Percentiles rank a stretch among this genome's conserved stretches.
phyloP scores from a whole-genome alignment of 78 protist species.

The Bigelowiella natans region DNA sequence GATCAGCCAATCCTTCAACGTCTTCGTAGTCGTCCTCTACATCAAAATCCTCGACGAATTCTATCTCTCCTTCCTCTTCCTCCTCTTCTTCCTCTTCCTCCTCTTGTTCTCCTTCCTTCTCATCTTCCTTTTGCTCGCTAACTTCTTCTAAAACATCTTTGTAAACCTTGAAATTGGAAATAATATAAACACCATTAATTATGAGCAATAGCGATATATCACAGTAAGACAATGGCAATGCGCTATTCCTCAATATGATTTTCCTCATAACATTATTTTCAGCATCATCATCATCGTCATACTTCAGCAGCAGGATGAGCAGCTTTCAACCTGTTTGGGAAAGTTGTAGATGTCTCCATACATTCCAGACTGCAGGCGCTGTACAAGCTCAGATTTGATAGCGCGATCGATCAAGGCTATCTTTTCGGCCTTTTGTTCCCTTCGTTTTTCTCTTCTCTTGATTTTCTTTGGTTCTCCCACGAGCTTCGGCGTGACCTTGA shows the following conservation, averaged over 20 bases:
- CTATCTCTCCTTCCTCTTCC: not conserved
- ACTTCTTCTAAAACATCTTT: not conserved
- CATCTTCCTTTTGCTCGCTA: not conserved
- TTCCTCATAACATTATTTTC: no score
- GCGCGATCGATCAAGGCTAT: constrained; percentile 70
- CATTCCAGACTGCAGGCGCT: constrained; percentile 54
- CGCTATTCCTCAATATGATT: no score
- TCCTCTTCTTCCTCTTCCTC: not conserved
- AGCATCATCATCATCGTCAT: no score
- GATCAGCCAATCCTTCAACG: not conserved
- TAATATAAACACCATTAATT: no score
- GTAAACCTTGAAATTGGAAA: not conserved
- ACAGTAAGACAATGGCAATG: no score
- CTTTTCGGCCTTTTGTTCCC: constrained; percentile 54
- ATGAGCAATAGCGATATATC: no score
- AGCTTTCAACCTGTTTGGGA: not conserved
- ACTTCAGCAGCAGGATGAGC: no score
- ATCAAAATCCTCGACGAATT: not conserved
- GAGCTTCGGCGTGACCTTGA: constrained; percentile 48
- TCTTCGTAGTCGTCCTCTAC: not conserved
- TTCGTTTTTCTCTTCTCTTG: constrained; percentile 58
- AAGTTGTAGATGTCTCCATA: constrained; percentile 75
- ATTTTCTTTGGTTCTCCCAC: constrained; percentile 66
- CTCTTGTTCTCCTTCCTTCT: not conserved
- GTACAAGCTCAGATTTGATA: constrained; percentile 72